phyloP scores from a whole-genome alignment of 768 basidiomycete species.

The Crassisporium funariophilum region DNA sequence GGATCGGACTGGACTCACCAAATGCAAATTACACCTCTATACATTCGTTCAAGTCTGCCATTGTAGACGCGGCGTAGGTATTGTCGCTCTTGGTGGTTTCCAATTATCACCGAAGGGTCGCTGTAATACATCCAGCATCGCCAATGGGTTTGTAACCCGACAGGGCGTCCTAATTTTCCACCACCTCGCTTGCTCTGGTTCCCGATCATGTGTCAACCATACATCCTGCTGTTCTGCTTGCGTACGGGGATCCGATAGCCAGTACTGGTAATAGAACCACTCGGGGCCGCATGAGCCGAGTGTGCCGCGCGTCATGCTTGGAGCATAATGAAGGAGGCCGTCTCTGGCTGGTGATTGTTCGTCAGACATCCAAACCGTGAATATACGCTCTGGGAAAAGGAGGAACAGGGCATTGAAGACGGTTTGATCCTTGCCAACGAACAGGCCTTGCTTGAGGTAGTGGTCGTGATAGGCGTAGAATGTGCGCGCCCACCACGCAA shows the following conservation, averaged over 20 bases:
- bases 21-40: too few species aligned
- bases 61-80: not conserved
- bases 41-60: too few species aligned
- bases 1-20: too few species aligned
- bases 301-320: constrained; percentile 21
- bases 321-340: constrained; percentile 9
- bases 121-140: constrained; percentile 9
- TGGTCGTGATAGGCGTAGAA: constrained; percentile 55
- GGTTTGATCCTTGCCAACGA: constrained; percentile 63
- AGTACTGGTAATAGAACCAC: constrained; percentile 59
- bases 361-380: constrained; percentile 40
- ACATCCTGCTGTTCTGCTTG: constrained; percentile 22
- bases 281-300: constrained; percentile 43
- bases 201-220: constrained; percentile 18
- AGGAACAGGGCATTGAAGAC: constrained; percentile 42
- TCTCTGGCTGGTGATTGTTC: constrained; percentile 24
- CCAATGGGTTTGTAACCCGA: constrained; percentile 22
- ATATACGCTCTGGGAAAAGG: constrained; percentile 46
- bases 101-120: constrained; percentile 4
- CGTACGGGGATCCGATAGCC: constrained; percentile 33
- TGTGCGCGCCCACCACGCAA: constrained; percentile 46
- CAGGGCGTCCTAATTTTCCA: constrained; percentile 27
- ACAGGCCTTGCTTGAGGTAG: constrained; percentile 45
- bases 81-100: not conserved
- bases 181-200: constrained; percentile 20